phyloP scores from a whole-genome alignment of 805 yeast species.

The Candida tibetensis region DNA sequence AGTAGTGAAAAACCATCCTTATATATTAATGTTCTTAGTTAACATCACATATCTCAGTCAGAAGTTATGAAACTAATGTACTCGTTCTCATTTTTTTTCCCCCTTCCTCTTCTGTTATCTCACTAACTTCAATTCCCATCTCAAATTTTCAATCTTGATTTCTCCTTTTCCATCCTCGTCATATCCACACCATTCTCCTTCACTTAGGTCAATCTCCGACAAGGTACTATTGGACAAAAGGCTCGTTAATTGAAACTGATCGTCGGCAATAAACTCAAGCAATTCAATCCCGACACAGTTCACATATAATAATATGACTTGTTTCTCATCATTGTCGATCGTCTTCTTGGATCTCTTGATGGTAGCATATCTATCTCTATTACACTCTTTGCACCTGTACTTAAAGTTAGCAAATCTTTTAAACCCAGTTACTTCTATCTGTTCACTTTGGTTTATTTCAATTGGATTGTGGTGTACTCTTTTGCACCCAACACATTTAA shows the following conservation, averaged over 20 bases:
- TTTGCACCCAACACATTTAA: constrained; percentile 5
- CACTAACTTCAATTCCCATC: constrained; percentile 3
- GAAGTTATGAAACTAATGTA: too few species aligned
- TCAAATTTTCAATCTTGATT: constrained; percentile 2
- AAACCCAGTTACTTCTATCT: constrained; percentile 3
- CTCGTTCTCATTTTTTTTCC: too few species aligned
- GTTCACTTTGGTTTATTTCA: constrained; percentile 3
- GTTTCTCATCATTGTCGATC: not conserved
- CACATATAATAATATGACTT: constrained; percentile 4
- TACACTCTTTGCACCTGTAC: constrained; percentile 8
- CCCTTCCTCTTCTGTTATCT: too few species aligned
- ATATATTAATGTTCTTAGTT: too few species aligned
- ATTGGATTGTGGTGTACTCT: constrained; percentile 4
- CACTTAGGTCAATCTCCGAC: constrained; percentile 6
- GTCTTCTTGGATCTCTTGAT: not conserved
- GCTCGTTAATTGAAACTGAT: constrained; percentile 6
- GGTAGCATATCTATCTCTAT: constrained; percentile 6
- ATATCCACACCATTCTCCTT: constrained; percentile 4
- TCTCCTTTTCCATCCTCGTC: constrained; percentile 4
- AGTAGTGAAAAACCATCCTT: too few species aligned
- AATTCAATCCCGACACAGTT: constrained; percentile 5
- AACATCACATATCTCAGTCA: too few species aligned
- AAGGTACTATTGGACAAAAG: not conserved
- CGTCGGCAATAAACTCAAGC: constrained; percentile 6
- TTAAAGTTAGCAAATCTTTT: constrained; percentile 3